These are phyloP conservation scores for Vigna reflexopilosa DNA, from an alignment of 306 rosid genomes.

Conservation along the genomic window DNA sequence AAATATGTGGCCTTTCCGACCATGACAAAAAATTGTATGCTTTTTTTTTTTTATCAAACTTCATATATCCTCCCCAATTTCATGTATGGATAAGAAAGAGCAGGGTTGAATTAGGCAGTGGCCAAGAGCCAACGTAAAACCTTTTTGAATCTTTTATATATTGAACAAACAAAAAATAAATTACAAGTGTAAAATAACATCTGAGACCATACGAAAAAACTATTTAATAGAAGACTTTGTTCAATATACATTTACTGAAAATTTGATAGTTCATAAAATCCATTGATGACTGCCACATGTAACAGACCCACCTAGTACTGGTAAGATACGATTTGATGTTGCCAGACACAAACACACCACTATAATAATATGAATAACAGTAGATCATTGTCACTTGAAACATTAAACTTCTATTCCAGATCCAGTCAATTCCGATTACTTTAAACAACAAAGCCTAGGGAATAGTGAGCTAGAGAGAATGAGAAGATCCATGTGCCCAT, in stretches of 20 bases:
- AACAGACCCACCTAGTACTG: background rate
- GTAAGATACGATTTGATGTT: background rate
- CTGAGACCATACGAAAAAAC: background rate
- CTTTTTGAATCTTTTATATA: background rate
- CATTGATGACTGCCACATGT: background rate
- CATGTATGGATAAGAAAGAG: background rate
- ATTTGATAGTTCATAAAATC: background rate
- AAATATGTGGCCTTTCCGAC: background rate
- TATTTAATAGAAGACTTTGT: conserved; percentile 8
- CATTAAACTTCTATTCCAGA: conserved; percentile 7
- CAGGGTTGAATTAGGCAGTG: background rate
- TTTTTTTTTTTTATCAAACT: background rate
- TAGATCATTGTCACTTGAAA: conserved; percentile 30
- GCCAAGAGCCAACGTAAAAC: background rate
- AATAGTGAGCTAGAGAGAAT: background rate
- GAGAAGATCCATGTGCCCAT: background rate
- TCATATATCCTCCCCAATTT: background rate
- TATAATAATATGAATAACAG: background rate
- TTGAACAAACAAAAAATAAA: conserved; percentile 8
- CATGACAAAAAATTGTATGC: background rate
- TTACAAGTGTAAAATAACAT: conserved; percentile 2
- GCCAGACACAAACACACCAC: background rate
- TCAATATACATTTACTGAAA: conserved; percentile 8
- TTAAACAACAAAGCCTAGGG: background rate
- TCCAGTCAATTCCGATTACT: conserved; percentile 8